Percentiles rank a stretch among this genome's conserved stretches.
These are phyloP conservation scores for Macrocystidia cucumis DNA, from an alignment of 1,284 basidiomycete genomes.

Conservation along the genomic window DNA sequence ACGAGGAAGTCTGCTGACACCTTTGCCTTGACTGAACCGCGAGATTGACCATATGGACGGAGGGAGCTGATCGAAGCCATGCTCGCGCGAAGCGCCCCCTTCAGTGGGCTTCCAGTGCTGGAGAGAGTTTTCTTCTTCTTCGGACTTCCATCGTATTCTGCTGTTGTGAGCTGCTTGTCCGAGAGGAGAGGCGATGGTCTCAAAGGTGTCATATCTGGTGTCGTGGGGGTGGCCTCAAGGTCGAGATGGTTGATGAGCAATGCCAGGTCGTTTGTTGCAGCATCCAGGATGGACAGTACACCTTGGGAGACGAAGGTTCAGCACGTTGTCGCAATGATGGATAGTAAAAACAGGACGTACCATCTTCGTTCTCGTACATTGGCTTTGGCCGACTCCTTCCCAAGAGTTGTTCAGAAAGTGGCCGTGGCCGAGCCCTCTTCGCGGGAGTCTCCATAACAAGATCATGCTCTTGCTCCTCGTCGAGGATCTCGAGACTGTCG, in stretches of 20 bases:
- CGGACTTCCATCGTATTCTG: conserved; percentile 28
- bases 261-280: conserved; percentile 71
- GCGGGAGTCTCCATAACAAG: conserved; percentile 34
- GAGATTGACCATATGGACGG: conserved; percentile 49
- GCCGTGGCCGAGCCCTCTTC: conserved; percentile 43
- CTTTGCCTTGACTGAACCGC: conserved; percentile 14
- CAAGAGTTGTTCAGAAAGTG: conserved; percentile 59
- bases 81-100: conserved; percentile 27
- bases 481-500: conserved; percentile 17
- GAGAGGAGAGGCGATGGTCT: conserved; percentile 16
- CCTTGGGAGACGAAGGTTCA: conserved; percentile 25
- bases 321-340: conserved; percentile 7
- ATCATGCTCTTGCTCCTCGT: conserved; percentile 7
- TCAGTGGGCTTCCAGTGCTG: conserved; percentile 21
- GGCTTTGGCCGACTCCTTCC: conserved; percentile 38
- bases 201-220: conserved; percentile 39
- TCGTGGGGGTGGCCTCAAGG: conserved; percentile 62
- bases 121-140: conserved; percentile 14
- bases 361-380: conserved; percentile 47
- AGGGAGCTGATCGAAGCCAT: conserved; percentile 48
- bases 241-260: conserved; percentile 68
- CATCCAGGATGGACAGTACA: conserved; percentile 62
- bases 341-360: conserved; percentile 18
- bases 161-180: conserved; percentile 10
- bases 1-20: conserved; percentile 21